Percentiles rank a stretch among this genome's conserved stretches.
phyloP scores from a whole-genome alignment of 2,329 filamentous ascomycete species.

The Zarea fungicola region DNA sequence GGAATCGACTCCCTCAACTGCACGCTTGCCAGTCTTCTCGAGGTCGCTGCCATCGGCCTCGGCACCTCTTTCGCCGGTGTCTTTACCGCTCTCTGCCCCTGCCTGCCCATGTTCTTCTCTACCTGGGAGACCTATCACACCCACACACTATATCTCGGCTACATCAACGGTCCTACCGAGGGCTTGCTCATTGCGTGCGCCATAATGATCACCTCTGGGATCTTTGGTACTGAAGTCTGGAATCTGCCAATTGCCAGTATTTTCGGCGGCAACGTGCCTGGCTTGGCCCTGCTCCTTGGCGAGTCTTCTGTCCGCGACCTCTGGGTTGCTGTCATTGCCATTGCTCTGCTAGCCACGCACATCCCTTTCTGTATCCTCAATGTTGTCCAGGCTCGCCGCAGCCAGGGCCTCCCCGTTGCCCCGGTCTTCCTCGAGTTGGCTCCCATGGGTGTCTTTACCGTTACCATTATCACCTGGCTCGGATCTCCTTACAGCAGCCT shows the following conservation, averaged over 20 bases:
- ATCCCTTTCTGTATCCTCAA: conserved; percentile 87
- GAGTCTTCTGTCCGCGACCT: conserved; percentile 76
- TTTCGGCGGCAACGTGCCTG: conserved; percentile 50
- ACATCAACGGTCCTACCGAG: conserved; percentile 96
- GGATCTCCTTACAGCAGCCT: conserved; percentile 84
- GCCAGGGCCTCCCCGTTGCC: conserved; percentile 65
- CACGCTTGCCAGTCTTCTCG: conserved; percentile 83
- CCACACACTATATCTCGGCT: conserved; percentile 91
- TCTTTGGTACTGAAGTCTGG: conserved; percentile 86
- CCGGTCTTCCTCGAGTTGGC: conserved; percentile 93
- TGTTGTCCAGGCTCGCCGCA: conserved; percentile 70
- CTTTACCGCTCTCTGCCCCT: conserved; percentile 86
- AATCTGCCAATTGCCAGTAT: conserved; percentile 66
- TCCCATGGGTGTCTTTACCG: conserved; percentile 77
- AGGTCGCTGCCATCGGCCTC: conserved; percentile 89
- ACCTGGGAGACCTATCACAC: conserved; percentile 99
- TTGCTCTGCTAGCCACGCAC: conserved; percentile 65
- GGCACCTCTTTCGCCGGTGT: conserved; percentile 79
- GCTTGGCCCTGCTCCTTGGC: conserved; percentile 56
- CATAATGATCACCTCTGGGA: conserved; percentile 82
- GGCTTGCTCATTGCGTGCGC: conserved; percentile 82
- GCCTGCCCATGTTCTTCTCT: conserved; percentile 97
- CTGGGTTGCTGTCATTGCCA: conserved; percentile 70
- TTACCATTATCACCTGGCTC: conserved; percentile 74
- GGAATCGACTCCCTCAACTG: conserved; percentile 98